Percentiles rank a stretch among this genome's conserved stretches.
These are phyloP conservation scores for Cercophora samala DNA, from an alignment of 495 filamentous ascomycete species.

Conservation along the genomic window DNA sequence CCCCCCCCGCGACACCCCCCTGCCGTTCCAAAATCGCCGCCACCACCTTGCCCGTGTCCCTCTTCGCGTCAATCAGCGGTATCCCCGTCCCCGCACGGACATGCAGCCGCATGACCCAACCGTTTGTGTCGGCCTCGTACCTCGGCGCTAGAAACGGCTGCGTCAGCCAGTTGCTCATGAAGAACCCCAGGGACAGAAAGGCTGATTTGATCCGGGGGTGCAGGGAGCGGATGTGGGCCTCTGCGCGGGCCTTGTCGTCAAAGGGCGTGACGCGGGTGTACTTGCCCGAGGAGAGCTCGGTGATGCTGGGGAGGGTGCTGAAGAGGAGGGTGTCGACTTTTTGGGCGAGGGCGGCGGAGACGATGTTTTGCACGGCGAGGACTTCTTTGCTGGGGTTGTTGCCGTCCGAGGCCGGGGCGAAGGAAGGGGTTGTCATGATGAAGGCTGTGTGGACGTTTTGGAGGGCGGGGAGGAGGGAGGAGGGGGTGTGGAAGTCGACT, in stretches of 20 bases:
- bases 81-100: slow-evolving; percentile 6
- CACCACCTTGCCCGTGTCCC: slow-evolving; percentile 52
- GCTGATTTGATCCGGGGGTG: slow-evolving; percentile 38
- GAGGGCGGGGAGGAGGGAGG: slow-evolving; percentile 45
- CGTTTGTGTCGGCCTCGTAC: neutral
- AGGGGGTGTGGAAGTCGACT: slow-evolving; percentile 29
- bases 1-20: slow-evolving; percentile 31
- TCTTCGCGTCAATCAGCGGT: slow-evolving; percentile 45
- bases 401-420: neutral
- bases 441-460: slow-evolving; percentile 48
- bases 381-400: slow-evolving; percentile 37
- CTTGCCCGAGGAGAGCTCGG: slow-evolving; percentile 37
- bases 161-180: slow-evolving; percentile 40
- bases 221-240: slow-evolving; percentile 46
- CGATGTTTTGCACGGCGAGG: slow-evolving; percentile 42
- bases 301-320: slow-evolving; percentile 41
- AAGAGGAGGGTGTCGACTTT: slow-evolving; percentile 51
- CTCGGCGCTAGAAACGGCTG: neutral
- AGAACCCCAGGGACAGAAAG: slow-evolving; percentile 44
- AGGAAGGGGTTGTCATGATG: slow-evolving; percentile 40
- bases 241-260: slow-evolving; percentile 43
- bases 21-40: slow-evolving; percentile 46
- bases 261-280: slow-evolving; percentile 39
- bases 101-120: neutral
- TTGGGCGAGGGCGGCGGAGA: slow-evolving; percentile 44